phyloP scores from a whole-genome alignment of 2,329 filamentous ascomycete species.

The Aspergillus chevalieri region DNA sequence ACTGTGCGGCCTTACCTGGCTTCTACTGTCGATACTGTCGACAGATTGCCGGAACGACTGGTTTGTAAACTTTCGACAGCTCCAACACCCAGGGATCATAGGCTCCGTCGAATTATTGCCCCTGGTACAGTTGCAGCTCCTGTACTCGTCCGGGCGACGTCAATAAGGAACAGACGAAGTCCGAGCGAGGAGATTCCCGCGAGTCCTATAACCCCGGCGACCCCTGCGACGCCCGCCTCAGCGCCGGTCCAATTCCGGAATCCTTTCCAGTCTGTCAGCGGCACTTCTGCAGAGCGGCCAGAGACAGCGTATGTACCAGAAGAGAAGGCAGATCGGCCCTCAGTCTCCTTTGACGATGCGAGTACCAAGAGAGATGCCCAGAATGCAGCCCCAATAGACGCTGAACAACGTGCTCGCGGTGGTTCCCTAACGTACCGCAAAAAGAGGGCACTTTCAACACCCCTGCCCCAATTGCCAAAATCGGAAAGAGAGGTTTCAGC shows the following conservation, averaged over 20 bases:
- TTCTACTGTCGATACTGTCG: conserved; percentile 21
- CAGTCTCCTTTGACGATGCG: conserved; percentile 16
- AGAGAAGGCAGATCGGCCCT: conserved; percentile 10
- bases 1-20: conserved; percentile 38
- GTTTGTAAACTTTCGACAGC: conserved; percentile 37
- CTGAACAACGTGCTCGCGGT: conserved; percentile 27
- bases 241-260: conserved; percentile 26
- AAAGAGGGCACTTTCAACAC: conserved; percentile 25
- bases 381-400: conserved; percentile 13
- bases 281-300: conserved; percentile 3
- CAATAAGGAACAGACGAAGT: conserved; percentile 21
- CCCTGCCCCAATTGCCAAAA: conserved; percentile 18
- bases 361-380: conserved; percentile 18
- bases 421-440: conserved; percentile 23
- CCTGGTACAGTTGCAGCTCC: conserved; percentile 41
- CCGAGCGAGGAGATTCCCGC: conserved; percentile 12
- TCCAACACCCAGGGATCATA: conserved; percentile 28
- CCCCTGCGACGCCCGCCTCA: conserved; percentile 5
- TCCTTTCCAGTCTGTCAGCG: conserved; percentile 21
- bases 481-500: conserved; percentile 21
- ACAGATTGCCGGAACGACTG: conserved; percentile 23
- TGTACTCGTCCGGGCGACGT: conserved; percentile 44
- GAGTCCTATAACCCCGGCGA: neutral
- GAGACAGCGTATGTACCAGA: conserved; percentile 7
- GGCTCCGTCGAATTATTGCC: conserved; percentile 41